Conservation (phyloP, 108 stramenopile species). For the Epithemia pelagica region DNA sequence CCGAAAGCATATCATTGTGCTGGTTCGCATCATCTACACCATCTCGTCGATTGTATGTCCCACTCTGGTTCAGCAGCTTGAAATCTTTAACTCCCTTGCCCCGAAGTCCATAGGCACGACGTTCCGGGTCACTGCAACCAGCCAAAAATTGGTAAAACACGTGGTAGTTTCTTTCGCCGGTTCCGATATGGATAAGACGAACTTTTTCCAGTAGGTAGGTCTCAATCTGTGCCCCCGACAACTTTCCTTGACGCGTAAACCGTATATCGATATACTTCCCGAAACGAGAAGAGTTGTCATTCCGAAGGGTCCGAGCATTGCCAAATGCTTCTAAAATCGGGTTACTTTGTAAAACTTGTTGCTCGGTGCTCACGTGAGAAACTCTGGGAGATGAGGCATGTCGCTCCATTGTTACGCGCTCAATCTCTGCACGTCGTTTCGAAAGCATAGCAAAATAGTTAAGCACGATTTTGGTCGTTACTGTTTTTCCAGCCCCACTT, state of each 20-base stretch:
- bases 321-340: conserved; percentile 97
- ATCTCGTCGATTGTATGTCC: conserved; percentile 77
- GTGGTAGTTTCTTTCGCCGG: conserved; percentile 85
- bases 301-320: conserved; percentile 92
- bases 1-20: conserved; percentile 70
- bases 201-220: conserved; percentile 97
- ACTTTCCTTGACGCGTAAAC: conserved; percentile 71
- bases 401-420: conserved; percentile 6
- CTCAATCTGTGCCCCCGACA: conserved; percentile 83
- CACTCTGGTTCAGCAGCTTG: conserved; percentile 50
- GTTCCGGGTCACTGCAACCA: conserved; percentile 49
- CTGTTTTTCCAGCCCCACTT: conserved; percentile 95
- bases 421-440: conserved; percentile 32
- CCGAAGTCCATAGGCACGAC: conserved; percentile 14
- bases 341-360: conserved; percentile 88
- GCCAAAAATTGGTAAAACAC: conserved; percentile 87
- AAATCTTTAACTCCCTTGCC: conserved; percentile 36
- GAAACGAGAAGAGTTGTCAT: conserved; percentile 92
- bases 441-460: conserved; percentile 86
- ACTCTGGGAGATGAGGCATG: conserved; percentile 4
- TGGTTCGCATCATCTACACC: conserved; percentile 76
- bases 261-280: conserved; percentile 77
- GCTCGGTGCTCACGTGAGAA: conserved; percentile 60
- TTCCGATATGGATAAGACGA: conserved; percentile 57
- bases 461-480: conserved; percentile 93